phyloP scores from a whole-genome alignment of 441 rosid genomes.

The Populus tomentosa region DNA sequence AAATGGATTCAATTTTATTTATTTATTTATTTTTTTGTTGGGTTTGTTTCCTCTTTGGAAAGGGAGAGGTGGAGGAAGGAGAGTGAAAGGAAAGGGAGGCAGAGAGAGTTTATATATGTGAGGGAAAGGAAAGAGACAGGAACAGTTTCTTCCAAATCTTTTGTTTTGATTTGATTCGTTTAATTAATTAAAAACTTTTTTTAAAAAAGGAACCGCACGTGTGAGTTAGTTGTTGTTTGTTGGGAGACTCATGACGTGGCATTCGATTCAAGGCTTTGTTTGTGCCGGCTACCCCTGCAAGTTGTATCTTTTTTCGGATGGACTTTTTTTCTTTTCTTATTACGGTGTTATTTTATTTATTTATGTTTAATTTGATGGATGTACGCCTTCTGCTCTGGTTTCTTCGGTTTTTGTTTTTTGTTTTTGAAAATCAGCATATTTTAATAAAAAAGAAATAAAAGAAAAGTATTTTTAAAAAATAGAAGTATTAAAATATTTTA shows the following conservation, averaged over 20 bases:
- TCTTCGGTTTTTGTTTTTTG: no score
- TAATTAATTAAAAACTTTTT: background rate
- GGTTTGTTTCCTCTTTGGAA: background rate
- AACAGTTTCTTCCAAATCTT: background rate
- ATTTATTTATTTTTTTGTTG: background rate
- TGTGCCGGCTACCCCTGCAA: background rate
- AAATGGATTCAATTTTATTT: background rate
- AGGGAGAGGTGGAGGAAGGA: slow-evolving; percentile 5
- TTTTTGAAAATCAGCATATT: no score
- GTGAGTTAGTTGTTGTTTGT: background rate
- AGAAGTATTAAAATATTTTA: no score
- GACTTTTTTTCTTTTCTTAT: background rate
- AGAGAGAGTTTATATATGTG: slow-evolving; percentile 10
- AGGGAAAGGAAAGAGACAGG: slow-evolving; percentile 15
- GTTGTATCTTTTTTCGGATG: background rate
- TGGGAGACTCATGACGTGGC: slow-evolving; percentile 19
- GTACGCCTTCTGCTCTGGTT: no score
- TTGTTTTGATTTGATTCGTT: background rate
- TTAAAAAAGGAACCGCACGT: slow-evolving; percentile 1
- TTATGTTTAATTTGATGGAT: background rate
- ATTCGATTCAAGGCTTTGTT: background rate
- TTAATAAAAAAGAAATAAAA: no score
- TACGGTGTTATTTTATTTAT: background rate
- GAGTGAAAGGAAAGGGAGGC: background rate
- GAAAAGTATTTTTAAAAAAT: no score